A percentile compares a stretch with the other conserved stretches of the same genome.
These are phyloP conservation scores for Sclerotinia trifoliorum DNA, from an alignment of 2,329 filamentous ascomycete species.

Conservation along the genomic window DNA sequence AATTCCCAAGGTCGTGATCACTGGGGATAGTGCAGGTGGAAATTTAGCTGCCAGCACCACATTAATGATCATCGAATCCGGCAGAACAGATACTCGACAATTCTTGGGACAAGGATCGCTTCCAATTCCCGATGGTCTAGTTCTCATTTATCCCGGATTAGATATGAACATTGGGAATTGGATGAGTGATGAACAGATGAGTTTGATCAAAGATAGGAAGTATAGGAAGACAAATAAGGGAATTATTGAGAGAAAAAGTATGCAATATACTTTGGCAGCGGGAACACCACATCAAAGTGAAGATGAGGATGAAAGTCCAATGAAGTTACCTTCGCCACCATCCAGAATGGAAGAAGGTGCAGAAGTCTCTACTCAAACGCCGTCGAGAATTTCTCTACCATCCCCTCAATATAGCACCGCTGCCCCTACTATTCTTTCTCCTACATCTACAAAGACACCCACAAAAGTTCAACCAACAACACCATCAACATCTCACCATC, in stretches of 20 bases:
- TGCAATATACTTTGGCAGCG: constrained; percentile 82
- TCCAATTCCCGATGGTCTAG: constrained; percentile 73
- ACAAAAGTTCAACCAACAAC: constrained; percentile 19
- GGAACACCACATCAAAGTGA: constrained; percentile 81
- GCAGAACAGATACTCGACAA: constrained; percentile 54
- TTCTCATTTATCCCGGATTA: constrained; percentile 84
- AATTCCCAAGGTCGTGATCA: constrained; percentile 67
- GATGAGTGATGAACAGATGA: constrained; percentile 99
- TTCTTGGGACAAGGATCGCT: constrained; percentile 59
- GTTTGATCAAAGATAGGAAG: constrained; percentile 80
- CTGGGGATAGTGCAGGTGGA: constrained; percentile 79
- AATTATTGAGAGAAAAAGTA: constrained; percentile 79
- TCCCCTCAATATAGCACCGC: constrained; percentile 29
- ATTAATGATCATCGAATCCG: constrained; percentile 84
- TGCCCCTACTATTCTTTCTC: constrained; percentile 32
- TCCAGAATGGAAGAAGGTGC: not conserved
- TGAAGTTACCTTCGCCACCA: constrained; percentile 36
- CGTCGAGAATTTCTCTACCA: constrained; percentile 1
- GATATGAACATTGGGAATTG: constrained; percentile 98
- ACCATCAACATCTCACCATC: constrained; percentile 48
- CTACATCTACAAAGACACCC: constrained; percentile 9
- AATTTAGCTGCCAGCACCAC: constrained; percentile 78
- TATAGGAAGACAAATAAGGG: constrained; percentile 74
- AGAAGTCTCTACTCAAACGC: not conserved
- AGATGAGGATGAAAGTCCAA: constrained; percentile 55